Conservation (phyloP, 2,329 filamentous ascomycete genomes). For the Pseudocercospora fijiensis region DNA sequence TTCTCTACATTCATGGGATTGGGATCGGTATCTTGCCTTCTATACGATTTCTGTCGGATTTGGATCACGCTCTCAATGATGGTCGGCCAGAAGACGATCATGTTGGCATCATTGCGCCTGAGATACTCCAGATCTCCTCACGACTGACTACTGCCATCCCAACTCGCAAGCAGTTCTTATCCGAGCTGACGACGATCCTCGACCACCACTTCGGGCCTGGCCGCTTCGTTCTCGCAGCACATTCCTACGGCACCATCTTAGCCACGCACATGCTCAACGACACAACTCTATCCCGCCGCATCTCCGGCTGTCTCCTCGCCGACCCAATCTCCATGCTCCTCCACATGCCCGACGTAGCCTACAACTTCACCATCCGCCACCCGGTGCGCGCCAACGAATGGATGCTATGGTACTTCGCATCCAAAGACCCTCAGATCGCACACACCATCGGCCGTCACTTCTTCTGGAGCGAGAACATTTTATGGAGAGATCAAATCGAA, state of each 20-base stretch:
- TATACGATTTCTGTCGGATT: conserved; percentile 54
- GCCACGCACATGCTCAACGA: conserved; percentile 61
- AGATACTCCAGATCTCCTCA: conserved; percentile 65
- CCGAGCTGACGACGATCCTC: conserved; percentile 58
- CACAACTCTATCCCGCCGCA: conserved; percentile 44
- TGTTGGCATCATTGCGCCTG: conserved; percentile 64
- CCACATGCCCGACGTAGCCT: conserved; percentile 68
- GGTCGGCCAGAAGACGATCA: conserved; percentile 41
- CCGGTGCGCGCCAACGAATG: conserved; percentile 62
- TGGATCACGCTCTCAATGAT: conserved; percentile 43
- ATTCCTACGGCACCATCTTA: conserved; percentile 63
- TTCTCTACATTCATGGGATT: conserved; percentile 71
- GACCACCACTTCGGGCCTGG: conserved; percentile 59
- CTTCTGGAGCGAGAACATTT: conserved; percentile 69
- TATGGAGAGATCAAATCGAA: conserved; percentile 67
- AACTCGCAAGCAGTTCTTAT: conserved; percentile 54
- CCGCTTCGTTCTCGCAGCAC: conserved; percentile 60
- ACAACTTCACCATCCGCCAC: conserved; percentile 61
- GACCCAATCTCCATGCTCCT: conserved; percentile 67
- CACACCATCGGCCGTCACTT: conserved; percentile 65
- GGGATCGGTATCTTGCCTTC: conserved; percentile 68
- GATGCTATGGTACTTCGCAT: conserved; percentile 69
- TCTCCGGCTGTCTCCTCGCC: conserved; percentile 55
- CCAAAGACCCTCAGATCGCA: conserved; percentile 65
- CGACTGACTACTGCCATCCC: conserved; percentile 59